These are phyloP conservation scores for Suillus variegatus DNA, from an alignment of 768 basidiomycete species.

Conservation along the genomic window DNA sequence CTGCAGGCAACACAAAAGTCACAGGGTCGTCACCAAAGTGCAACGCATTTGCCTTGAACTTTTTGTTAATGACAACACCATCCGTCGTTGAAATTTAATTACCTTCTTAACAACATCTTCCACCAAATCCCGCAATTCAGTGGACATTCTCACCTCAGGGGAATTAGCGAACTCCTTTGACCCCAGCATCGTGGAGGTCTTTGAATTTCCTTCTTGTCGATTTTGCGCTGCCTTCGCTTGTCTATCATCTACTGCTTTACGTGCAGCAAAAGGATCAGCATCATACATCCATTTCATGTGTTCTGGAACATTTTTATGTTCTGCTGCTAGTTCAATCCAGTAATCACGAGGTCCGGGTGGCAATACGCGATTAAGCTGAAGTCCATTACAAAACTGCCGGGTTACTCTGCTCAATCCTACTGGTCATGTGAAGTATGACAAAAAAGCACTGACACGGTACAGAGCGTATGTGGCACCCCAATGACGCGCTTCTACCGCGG, in stretches of 20 bases:
- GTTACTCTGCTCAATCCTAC: slow-evolving; percentile 23
- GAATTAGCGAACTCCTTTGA: slow-evolving; percentile 45
- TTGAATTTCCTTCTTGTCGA: slow-evolving; percentile 35
- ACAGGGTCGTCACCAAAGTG: slow-evolving; percentile 44
- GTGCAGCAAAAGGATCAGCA: slow-evolving; percentile 83
- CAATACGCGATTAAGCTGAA: slow-evolving; percentile 72
- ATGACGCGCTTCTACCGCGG: slow-evolving; percentile 83
- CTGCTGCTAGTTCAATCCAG: slow-evolving; percentile 73
- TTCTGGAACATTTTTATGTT: slow-evolving; percentile 66
- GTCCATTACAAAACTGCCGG: slow-evolving; percentile 69
- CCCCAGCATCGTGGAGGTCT: slow-evolving; percentile 8
- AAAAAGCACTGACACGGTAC: slow-evolving; percentile 68
- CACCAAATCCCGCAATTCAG: slow-evolving; percentile 70
- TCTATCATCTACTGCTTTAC: slow-evolving; percentile 63
- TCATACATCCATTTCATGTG: slow-evolving; percentile 87
- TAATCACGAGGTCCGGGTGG: slow-evolving; percentile 87
- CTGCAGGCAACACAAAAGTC: slow-evolving; percentile 39
- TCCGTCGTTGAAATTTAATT: slow-evolving; percentile 12
- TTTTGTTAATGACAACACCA: slow-evolving; percentile 7
- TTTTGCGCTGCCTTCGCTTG: slow-evolving; percentile 58
- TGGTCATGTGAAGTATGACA: neutral
- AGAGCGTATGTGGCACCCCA: slow-evolving; percentile 89
- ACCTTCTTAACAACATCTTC: slow-evolving; percentile 83
- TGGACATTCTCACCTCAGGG: slow-evolving; percentile 86
- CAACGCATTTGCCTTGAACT: slow-evolving; percentile 48